Percentiles rank a stretch among this genome's conserved stretches.
Evolutionary conservation across 345 rosid species (phyloP).

Genomic region (Sapria himalayana): DNA sequence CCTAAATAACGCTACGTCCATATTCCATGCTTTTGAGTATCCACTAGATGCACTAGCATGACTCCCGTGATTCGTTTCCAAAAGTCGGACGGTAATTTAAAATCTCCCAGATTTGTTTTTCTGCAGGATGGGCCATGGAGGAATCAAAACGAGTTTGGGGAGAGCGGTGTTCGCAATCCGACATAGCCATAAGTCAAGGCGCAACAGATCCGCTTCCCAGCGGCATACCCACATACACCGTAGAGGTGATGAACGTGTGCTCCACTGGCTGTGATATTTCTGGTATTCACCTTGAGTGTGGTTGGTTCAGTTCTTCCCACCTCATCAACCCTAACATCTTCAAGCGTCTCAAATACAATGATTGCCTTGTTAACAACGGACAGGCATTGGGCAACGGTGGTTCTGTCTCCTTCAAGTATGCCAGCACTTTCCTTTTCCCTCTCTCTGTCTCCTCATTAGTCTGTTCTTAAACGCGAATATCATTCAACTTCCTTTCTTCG

Average conservation of each 20-base stretch:
- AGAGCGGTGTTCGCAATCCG: conserved; percentile 36
- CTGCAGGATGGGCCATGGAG: conserved; percentile 11
- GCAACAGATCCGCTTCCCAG: conserved; percentile 38
- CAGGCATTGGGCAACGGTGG: conserved; percentile 43
- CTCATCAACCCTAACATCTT: conserved; percentile 58
- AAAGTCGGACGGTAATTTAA: conserved; percentile 9
- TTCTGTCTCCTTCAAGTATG: conserved; percentile 41
- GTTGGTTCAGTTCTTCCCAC: conserved; percentile 79
- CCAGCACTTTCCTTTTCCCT: conserved; percentile 56
- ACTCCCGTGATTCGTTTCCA: conserved; percentile 24
- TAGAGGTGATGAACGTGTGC: conserved; percentile 51
- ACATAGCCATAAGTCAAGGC: conserved; percentile 54
- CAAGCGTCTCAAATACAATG: conserved; percentile 61
- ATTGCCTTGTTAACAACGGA: conserved; percentile 76
- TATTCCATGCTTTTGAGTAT: conserved; percentile 8
- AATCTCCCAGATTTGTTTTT: neutral
- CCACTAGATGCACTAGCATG: conserved; percentile 3
- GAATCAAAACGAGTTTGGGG: conserved; percentile 34
- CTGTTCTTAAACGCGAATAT: conserved; percentile 35
- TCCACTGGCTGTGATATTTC: conserved; percentile 50
- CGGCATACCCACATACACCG: conserved; percentile 68
- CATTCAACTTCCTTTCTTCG: too few species aligned
- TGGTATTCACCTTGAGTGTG: conserved; percentile 48
- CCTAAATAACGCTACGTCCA: too few species aligned
- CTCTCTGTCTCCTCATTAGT: conserved; percentile 41